These are phyloP conservation scores for Coemansia sp. DNA, from an alignment of 192 early-diverging fungal species.

Conservation along the genomic window DNA sequence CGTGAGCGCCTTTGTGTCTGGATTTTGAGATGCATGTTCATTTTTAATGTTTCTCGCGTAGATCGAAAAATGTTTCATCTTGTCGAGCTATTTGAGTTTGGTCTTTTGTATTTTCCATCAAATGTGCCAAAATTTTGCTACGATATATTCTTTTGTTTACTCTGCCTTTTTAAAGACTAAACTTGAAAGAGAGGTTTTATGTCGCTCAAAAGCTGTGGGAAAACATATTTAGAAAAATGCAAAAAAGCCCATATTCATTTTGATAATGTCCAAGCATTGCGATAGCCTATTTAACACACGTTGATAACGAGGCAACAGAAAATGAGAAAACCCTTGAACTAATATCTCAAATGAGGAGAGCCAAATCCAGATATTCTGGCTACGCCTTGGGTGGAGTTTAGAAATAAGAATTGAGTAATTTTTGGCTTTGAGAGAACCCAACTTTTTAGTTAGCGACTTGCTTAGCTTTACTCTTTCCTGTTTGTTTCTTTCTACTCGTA, in stretches of 20 bases:
- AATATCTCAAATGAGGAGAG: background rate
- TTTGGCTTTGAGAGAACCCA: background rate
- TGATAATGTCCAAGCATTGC: background rate
- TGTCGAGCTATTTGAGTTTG: conserved; percentile 38
- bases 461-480: background rate
- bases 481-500: background rate
- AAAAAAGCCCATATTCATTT: background rate
- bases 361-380: background rate
- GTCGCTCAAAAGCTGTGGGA: background rate
- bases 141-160: conserved; percentile 5
- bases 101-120: conserved; percentile 9
- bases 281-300: background rate
- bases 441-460: background rate
- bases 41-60: conserved; percentile 6
- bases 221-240: background rate
- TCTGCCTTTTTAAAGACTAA: background rate
- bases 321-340: background rate
- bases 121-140: conserved; percentile 31
- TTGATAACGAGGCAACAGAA: background rate
- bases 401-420: background rate
- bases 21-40: background rate
- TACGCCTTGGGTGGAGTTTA: background rate
- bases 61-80: background rate
- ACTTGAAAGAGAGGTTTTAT: background rate
- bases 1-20: conserved; percentile 23